A percentile compares a stretch with the other conserved stretches of the same genome.
phyloP scores from a whole-genome alignment of 768 basidiomycete genomes.

The Xerocomellus intermedius region DNA sequence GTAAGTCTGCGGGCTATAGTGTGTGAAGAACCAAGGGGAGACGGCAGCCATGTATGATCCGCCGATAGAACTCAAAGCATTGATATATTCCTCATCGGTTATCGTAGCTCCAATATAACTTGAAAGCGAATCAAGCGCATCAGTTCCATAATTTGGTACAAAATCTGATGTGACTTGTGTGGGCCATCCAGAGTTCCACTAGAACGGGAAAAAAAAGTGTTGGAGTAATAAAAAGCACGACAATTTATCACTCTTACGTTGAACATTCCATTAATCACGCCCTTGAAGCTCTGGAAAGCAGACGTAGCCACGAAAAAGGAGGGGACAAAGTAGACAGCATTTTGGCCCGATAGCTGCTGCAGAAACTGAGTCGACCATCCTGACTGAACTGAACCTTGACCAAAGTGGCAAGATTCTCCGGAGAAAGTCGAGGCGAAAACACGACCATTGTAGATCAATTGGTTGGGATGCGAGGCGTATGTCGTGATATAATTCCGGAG shows the following conservation, averaged over 20 bases:
- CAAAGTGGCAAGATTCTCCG: constrained; percentile 69
- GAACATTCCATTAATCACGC: constrained; percentile 57
- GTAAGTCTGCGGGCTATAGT: constrained; percentile 62
- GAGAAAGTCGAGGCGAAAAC: constrained; percentile 71
- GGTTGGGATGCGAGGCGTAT: constrained; percentile 57
- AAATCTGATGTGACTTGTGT: constrained; percentile 45
- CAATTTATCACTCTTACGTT: constrained; percentile 41
- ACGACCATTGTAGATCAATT: constrained; percentile 45
- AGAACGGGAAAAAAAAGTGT: constrained; percentile 2
- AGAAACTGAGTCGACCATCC: constrained; percentile 62
- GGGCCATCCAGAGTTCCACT: constrained; percentile 87
- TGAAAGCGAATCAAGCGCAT: constrained; percentile 29
- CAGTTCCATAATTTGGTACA: not conserved
- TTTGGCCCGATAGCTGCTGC: constrained; percentile 44
- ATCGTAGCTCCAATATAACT: constrained; percentile 46
- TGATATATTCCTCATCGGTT: constrained; percentile 55
- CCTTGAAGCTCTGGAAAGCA: constrained; percentile 43
- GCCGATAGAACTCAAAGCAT: constrained; percentile 35
- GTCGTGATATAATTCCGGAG: constrained; percentile 54
- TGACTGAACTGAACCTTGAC: constrained; percentile 45
- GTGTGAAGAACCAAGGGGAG: constrained; percentile 80
- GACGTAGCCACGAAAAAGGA: constrained; percentile 64
- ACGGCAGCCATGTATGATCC: constrained; percentile 50
- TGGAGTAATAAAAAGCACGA: constrained; percentile 6
- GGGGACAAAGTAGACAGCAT: constrained; percentile 60